Percentiles rank a stretch among this genome's conserved stretches.
These are phyloP conservation scores for Boeremia exigua DNA, from an alignment of 2,329 filamentous ascomycete genomes.

Conservation along the genomic window DNA sequence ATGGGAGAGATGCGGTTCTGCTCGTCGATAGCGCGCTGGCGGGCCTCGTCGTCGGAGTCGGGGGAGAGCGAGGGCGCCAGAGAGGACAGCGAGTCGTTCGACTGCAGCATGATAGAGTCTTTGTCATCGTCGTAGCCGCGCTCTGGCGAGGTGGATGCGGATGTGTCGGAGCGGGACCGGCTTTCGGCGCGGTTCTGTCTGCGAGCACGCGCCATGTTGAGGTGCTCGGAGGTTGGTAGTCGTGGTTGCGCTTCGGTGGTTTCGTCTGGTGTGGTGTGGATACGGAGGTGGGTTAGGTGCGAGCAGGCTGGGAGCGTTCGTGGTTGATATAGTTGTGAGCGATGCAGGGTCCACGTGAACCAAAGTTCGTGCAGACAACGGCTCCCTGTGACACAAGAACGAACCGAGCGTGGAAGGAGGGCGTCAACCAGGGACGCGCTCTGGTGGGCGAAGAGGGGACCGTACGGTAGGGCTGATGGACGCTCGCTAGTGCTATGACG, in stretches of 20 bases:
- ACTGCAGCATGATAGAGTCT: slow-evolving; percentile 83
- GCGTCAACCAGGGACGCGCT: slow-evolving; percentile 12
- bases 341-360: slow-evolving; percentile 3
- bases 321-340: neutral
- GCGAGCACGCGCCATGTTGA: slow-evolving; percentile 43
- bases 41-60: slow-evolving; percentile 75
- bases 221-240: neutral
- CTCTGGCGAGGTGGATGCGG: slow-evolving; percentile 76
- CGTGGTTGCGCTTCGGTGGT: neutral
- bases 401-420: slow-evolving; percentile 7
- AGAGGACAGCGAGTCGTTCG: slow-evolving; percentile 92
- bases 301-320: neutral
- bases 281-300: neutral
- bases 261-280: neutral
- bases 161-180: slow-evolving; percentile 55
- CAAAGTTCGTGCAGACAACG: slow-evolving; percentile 1
- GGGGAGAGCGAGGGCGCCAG: slow-evolving; percentile 80
- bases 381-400: neutral
- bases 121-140: slow-evolving; percentile 87
- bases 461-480: slow-evolving; percentile 12
- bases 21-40: slow-evolving; percentile 61
- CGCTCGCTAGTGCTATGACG: slow-evolving; percentile 19
- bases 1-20: slow-evolving; percentile 77
- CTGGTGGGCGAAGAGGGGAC: slow-evolving; percentile 13
- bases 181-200: slow-evolving; percentile 41